These are phyloP conservation scores for Leccinum obscurum DNA, from an alignment of 768 basidiomycete genomes.

Conservation along the genomic window DNA sequence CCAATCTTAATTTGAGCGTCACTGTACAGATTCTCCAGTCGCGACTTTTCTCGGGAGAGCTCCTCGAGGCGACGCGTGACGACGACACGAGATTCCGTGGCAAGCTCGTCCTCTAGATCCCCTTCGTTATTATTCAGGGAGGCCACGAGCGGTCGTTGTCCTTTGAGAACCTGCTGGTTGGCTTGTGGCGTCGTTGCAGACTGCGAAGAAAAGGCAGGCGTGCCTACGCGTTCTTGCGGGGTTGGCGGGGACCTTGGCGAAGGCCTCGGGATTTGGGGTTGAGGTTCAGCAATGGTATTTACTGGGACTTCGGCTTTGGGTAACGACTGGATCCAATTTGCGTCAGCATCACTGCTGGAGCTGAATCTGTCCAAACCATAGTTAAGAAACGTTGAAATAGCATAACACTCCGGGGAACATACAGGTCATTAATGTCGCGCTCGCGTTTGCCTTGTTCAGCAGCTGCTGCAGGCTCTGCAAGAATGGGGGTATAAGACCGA, in stretches of 20 bases:
- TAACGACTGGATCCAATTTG: slow-evolving; percentile 64
- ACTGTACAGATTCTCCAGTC: slow-evolving; percentile 16
- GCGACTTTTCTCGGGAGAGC: slow-evolving; percentile 26
- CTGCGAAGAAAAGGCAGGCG: slow-evolving; percentile 6
- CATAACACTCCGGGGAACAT: slow-evolving; percentile 35
- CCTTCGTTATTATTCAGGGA: slow-evolving; percentile 24
- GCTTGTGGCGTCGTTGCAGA: not conserved
- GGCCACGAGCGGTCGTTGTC: slow-evolving; percentile 17
- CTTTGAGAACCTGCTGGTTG: slow-evolving; percentile 13
- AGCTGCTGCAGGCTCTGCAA: slow-evolving; percentile 36
- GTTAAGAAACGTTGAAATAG: not conserved
- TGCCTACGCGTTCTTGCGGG: slow-evolving; percentile 10
- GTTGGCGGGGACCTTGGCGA: slow-evolving; percentile 20
- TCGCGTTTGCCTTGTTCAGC: slow-evolving; percentile 42
- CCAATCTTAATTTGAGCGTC: slow-evolving; percentile 19
- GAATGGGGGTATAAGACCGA: slow-evolving; percentile 54
- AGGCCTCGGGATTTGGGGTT: slow-evolving; percentile 25
- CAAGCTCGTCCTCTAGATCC: slow-evolving; percentile 25
- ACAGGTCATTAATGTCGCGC: slow-evolving; percentile 65
- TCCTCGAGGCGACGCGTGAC: slow-evolving; percentile 19
- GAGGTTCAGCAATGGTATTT: slow-evolving; percentile 35
- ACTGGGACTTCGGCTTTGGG: slow-evolving; percentile 40
- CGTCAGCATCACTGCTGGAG: slow-evolving; percentile 39
- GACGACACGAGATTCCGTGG: slow-evolving; percentile 8
- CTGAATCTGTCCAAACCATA: slow-evolving; percentile 40